These are phyloP conservation scores for Colletotrichum destructivum DNA, from an alignment of 2,329 filamentous ascomycete species.

Conservation along the genomic window DNA sequence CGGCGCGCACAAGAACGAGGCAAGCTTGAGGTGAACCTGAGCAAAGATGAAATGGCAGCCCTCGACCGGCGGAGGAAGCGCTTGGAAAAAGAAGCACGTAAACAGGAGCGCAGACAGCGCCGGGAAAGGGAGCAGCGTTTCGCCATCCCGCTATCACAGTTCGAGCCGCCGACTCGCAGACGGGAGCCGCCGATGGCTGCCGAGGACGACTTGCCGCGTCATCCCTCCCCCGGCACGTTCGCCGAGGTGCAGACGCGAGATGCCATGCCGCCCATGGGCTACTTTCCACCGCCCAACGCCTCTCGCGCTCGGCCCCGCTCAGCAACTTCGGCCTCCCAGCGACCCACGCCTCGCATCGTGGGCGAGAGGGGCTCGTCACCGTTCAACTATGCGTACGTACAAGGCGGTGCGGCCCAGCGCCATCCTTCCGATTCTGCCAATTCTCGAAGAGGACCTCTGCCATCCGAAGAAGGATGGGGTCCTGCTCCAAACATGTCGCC, in stretches of 20 bases:
- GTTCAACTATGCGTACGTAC: constrained; percentile 62
- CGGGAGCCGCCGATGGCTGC: constrained; percentile 49
- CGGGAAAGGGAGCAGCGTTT: constrained; percentile 63
- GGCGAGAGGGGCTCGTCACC: constrained; percentile 59
- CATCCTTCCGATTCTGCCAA: constrained; percentile 61
- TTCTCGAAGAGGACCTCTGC: constrained; percentile 50
- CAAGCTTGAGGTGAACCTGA: constrained; percentile 84
- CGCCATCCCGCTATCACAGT: constrained; percentile 67
- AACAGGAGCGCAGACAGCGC: constrained; percentile 55
- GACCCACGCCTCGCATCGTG: constrained; percentile 51
- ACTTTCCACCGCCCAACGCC: constrained; percentile 64
- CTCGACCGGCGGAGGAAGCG: constrained; percentile 79
- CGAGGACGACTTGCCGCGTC: constrained; percentile 56
- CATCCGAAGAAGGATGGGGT: constrained; percentile 51
- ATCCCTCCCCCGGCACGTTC: constrained; percentile 56
- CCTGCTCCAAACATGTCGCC: constrained; percentile 45
- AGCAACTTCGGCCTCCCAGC: constrained; percentile 58
- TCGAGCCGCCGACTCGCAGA: constrained; percentile 61
- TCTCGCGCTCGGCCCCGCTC: constrained; percentile 60
- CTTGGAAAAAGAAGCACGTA: constrained; percentile 63
- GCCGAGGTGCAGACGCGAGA: constrained; percentile 53
- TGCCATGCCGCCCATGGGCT: constrained; percentile 64
- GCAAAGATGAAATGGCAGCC: constrained; percentile 84
- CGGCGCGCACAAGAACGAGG: constrained; percentile 82
- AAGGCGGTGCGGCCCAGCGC: constrained; percentile 53